Percentiles rank a stretch among this genome's conserved stretches.
Evolutionary conservation across 176 grass and related monocot genomes (phyloP).

Genomic region (Musa beccarii): DNA sequence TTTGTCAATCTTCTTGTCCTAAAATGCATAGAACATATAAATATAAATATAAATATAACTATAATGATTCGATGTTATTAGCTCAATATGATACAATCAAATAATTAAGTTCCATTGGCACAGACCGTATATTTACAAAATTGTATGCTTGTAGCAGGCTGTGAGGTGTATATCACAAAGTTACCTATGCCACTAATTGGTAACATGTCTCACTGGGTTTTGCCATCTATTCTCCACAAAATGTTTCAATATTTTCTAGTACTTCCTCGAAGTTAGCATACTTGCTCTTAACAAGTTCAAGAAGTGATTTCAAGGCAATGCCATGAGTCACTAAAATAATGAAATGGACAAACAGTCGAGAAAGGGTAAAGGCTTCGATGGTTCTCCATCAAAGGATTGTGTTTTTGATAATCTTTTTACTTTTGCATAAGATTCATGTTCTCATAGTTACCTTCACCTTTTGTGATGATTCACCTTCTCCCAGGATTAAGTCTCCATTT

Average conservation of each 20-base stretch:
- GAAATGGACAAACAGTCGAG: too few species aligned
- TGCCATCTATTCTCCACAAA: not conserved
- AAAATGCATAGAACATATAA: not conserved
- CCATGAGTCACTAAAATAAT: too few species aligned
- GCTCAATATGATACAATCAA: not conserved
- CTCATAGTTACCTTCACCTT: slow-evolving; percentile 31
- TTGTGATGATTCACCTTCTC: slow-evolving; percentile 2
- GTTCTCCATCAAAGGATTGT: too few species aligned
- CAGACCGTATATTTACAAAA: not conserved
- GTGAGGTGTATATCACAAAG: too few species aligned
- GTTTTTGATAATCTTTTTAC: too few species aligned
- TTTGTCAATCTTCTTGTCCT: slow-evolving; percentile 24
- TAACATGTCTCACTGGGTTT: not conserved
- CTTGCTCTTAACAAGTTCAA: too few species aligned
- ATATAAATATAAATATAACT: too few species aligned
- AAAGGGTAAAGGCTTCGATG: too few species aligned
- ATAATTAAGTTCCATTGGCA: not conserved
- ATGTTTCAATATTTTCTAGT: not conserved
- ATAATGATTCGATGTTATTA: too few species aligned
- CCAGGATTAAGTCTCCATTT: not conserved
- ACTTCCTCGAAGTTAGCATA: not conserved
- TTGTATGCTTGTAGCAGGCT: too few species aligned
- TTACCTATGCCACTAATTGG: not conserved
- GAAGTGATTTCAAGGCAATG: too few species aligned
- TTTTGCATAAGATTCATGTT: too few species aligned